phyloP scores from a whole-genome alignment of 2,329 filamentous ascomycete genomes.

The Colletotrichum chrysophilum region DNA sequence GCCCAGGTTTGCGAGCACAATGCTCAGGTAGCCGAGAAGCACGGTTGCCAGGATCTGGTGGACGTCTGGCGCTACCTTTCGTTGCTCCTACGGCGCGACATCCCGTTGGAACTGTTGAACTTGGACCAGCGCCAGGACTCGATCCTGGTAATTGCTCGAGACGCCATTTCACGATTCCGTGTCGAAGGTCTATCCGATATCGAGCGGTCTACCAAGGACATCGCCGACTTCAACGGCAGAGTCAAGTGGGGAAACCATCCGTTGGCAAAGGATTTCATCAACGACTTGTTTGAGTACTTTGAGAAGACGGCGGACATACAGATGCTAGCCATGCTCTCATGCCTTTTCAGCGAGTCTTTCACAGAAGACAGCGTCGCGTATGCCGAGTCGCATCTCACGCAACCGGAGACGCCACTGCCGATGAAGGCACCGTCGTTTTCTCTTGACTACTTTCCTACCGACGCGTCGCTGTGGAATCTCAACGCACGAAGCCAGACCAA shows the following conservation, averaged over 20 bases:
- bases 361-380: constrained; percentile 62
- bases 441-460: constrained; percentile 68
- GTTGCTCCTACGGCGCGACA: constrained; percentile 77
- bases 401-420: constrained; percentile 66
- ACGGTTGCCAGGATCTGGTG: constrained; percentile 74
- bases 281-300: constrained; percentile 68
- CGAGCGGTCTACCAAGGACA: constrained; percentile 19
- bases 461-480: constrained; percentile 58
- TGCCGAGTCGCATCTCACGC: constrained; percentile 59
- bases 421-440: constrained; percentile 72
- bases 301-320: constrained; percentile 68
- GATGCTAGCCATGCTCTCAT: constrained; percentile 76
- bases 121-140: constrained; percentile 61
- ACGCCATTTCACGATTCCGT: constrained; percentile 54
- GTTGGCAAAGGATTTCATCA: constrained; percentile 65
- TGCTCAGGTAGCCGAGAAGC: constrained; percentile 74
- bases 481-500: constrained; percentile 57
- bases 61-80: constrained; percentile 85
- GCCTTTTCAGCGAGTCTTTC: constrained; percentile 69
- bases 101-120: constrained; percentile 70
- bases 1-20: constrained; percentile 86
- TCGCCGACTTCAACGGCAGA: constrained; percentile 53
- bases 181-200: background rate
- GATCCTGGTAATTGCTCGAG: constrained; percentile 72
- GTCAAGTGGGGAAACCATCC: constrained; percentile 74